Percentiles rank a stretch among this genome's conserved stretches.
phyloP scores from a whole-genome alignment of 345 rosid species.

The Eucalyptus sp. region DNA sequence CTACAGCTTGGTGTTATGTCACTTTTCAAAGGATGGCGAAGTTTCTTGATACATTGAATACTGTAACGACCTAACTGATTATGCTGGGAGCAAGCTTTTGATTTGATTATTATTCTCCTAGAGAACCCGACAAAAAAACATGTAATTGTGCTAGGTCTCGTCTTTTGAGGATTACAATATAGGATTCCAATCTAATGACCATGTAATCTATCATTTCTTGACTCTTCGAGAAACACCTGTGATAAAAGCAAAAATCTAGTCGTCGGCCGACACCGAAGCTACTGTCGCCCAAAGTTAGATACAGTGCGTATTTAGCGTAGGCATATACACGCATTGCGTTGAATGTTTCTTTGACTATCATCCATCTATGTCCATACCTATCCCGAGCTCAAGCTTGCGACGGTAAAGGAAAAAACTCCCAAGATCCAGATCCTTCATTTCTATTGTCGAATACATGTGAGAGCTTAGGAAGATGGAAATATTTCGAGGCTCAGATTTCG shows the following conservation, averaged over 20 bases:
- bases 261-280: too few species aligned
- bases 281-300: too few species aligned
- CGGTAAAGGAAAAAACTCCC: background rate
- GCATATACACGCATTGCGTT: too few species aligned
- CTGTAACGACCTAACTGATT: background rate
- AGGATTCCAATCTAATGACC: too few species aligned
- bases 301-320: too few species aligned
- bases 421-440: background rate
- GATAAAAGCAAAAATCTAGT: too few species aligned
- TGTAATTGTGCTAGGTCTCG: background rate
- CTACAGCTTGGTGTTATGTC: background rate
- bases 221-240: background rate
- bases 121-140: background rate
- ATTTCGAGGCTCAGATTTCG: background rate
- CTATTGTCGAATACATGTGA: background rate
- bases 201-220: too few species aligned
- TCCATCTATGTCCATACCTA: background rate
- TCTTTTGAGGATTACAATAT: background rate
- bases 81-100: background rate
- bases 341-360: too few species aligned
- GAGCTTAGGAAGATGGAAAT: background rate
- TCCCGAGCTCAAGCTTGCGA: background rate
- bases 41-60: background rate
- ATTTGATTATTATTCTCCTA: background rate
- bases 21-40: background rate